phyloP scores from a whole-genome alignment of 83 land plant genomes.

The Thuja plicata region DNA sequence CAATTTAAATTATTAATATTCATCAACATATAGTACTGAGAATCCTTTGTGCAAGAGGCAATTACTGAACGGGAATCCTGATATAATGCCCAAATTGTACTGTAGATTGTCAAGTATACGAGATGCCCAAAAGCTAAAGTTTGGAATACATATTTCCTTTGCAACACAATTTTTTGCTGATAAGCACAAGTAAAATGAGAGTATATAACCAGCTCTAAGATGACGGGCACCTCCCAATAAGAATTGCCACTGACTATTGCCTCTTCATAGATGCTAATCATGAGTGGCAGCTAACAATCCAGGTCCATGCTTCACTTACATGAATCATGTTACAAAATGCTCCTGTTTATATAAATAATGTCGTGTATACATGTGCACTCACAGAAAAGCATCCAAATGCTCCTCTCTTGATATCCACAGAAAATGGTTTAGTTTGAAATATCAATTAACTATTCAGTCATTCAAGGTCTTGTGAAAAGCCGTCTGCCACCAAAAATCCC shows the following conservation, averaged over 20 bases:
- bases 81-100: not conserved
- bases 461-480: slow-evolving; percentile 23
- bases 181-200: not conserved
- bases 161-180: not conserved
- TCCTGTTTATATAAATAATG: not conserved
- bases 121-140: not conserved
- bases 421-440: not conserved
- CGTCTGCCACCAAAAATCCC: slow-evolving; percentile 17
- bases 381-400: not conserved
- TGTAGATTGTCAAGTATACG: not conserved
- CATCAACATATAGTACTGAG: not conserved
- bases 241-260: not conserved
- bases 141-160: not conserved
- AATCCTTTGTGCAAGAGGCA: not conserved
- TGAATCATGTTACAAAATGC: not conserved
- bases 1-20: not conserved
- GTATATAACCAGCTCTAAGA: not conserved
- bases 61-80: not conserved
- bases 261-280: not conserved
- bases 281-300: not conserved
- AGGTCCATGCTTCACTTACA: not conserved
- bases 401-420: not conserved
- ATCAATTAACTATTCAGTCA: slow-evolving; percentile 3
- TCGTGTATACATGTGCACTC: not conserved
- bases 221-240: not conserved